Evolutionary conservation across 495 filamentous ascomycete genomes (phyloP).

Genomic region (Aspergillus cristatus): DNA sequence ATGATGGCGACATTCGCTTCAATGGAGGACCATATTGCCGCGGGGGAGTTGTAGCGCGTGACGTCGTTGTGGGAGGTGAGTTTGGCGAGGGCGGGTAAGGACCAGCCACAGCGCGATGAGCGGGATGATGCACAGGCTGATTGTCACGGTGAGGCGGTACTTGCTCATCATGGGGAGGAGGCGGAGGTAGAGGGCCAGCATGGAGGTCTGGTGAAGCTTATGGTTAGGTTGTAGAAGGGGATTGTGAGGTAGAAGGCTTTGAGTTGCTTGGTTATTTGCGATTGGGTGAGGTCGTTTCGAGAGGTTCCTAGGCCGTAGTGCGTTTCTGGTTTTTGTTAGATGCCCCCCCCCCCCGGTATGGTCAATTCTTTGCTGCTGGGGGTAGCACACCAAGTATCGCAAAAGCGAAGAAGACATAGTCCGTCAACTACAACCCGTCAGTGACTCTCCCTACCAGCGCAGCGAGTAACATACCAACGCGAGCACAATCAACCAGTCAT

Average conservation of each 20-base stretch:
- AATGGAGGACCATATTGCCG: conserved; percentile 65
- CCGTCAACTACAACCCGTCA: conserved; percentile 9
- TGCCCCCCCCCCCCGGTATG: too few species aligned
- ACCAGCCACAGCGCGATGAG: too few species aligned
- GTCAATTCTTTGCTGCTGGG: too few species aligned
- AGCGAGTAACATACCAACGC: conserved; percentile 21
- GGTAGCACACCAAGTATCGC: conserved; percentile 18
- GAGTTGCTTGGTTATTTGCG: conserved; percentile 7
- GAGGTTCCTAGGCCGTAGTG: conserved; percentile 10
- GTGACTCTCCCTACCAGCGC: neutral
- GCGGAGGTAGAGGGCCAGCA: conserved; percentile 29
- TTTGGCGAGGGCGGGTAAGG: conserved; percentile 7
- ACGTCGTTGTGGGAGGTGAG: conserved; percentile 7
- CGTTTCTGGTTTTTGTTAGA: too few species aligned
- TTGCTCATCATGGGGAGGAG: conserved; percentile 27
- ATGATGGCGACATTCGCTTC: conserved; percentile 77
- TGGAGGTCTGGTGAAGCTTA: conserved; percentile 37
- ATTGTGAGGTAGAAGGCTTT: conserved; percentile 30
- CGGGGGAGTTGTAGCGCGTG: conserved; percentile 30
- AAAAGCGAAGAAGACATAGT: conserved; percentile 17
- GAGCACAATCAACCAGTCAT: conserved; percentile 23
- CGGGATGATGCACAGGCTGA: conserved; percentile 25
- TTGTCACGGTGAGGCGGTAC: too few species aligned
- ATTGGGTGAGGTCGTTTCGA: conserved; percentile 1
- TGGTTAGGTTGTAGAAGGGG: conserved; percentile 33